These are phyloP conservation scores for Echinochloa phyllopogon DNA, from an alignment of 176 grass and related monocot species.

Conservation along the genomic window DNA sequence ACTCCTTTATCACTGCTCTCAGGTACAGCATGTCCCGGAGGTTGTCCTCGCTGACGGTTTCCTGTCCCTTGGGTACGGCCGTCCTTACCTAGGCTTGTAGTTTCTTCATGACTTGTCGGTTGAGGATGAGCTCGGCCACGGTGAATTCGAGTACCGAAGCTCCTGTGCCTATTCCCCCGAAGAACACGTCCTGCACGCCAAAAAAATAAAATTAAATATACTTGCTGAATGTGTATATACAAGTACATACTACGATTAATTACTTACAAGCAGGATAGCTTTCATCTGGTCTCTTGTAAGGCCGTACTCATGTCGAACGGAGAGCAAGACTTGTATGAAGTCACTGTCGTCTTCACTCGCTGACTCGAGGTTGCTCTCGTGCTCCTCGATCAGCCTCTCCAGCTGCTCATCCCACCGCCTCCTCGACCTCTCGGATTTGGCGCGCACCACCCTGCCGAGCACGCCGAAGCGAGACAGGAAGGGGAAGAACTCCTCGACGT, in stretches of 20 bases:
- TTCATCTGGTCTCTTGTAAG: constrained; percentile 35
- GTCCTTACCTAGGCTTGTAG: constrained; percentile 45
- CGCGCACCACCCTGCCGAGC: background rate
- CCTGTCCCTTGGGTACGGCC: background rate
- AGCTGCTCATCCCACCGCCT: constrained; percentile 52
- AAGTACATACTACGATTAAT: no score
- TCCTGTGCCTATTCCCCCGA: constrained; percentile 45
- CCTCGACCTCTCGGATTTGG: background rate
- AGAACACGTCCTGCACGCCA: constrained; percentile 51
- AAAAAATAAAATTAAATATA: no score
- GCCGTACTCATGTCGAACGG: constrained; percentile 22
- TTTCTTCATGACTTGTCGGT: constrained; percentile 38
- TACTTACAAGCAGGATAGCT: constrained; percentile 40
- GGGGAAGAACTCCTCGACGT: constrained; percentile 48
- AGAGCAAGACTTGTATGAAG: constrained; percentile 45
- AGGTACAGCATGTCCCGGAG: constrained; percentile 34
- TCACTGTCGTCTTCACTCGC: background rate
- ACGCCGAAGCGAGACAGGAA: constrained; percentile 25
- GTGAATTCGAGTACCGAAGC: constrained; percentile 42
- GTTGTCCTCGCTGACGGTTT: constrained; percentile 33
- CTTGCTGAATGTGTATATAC: no score
- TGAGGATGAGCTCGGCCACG: constrained; percentile 43
- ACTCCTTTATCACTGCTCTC: constrained; percentile 52
- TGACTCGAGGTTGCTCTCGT: background rate
- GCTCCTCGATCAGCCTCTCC: constrained; percentile 37